Percentiles rank a stretch among this genome's conserved stretches.
Conservation (phyloP, 2,329 filamentous ascomycete species). For the Paramyrothecium sp. region DNA sequence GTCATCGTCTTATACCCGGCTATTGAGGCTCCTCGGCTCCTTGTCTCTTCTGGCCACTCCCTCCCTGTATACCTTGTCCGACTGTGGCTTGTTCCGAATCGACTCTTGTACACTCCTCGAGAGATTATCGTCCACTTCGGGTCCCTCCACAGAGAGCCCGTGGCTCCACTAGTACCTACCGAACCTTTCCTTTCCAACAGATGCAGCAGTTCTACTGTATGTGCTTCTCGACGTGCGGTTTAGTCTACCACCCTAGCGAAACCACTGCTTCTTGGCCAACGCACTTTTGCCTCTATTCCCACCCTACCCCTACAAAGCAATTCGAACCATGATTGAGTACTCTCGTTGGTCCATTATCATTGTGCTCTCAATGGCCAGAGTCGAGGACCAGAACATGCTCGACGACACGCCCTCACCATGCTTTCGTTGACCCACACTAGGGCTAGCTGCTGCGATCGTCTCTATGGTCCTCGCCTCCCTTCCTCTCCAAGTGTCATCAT, state of each 20-base stretch:
- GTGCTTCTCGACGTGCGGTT: not conserved
- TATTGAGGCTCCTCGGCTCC: not conserved
- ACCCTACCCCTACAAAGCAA: not conserved
- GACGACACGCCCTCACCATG: conserved; percentile 15
- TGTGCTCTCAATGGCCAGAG: not conserved
- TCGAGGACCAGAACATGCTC: conserved; percentile 1
- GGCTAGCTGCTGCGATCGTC: conserved; percentile 32
- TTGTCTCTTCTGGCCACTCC: too few species aligned
- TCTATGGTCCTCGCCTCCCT: conserved; percentile 18
- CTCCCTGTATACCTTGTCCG: not conserved
- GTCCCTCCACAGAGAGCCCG: not conserved
- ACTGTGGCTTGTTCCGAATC: not conserved
- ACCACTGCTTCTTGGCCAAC: not conserved
- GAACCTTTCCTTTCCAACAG: not conserved
- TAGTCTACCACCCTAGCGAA: not conserved
- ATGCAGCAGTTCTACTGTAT: not conserved
- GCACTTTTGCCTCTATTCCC: not conserved
- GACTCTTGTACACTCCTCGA: not conserved
- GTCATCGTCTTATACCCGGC: not conserved
- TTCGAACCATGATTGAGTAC: not conserved
- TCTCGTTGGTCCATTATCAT: not conserved
- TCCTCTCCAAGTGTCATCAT: conserved; percentile 30
- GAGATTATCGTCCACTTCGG: not conserved
- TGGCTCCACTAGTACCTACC: not conserved
- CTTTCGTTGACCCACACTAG: conserved; percentile 30